Base-by-base conservation (phyloP, 1,139 yeast genomes). In the Magnusiomyces paraingens region DNA sequence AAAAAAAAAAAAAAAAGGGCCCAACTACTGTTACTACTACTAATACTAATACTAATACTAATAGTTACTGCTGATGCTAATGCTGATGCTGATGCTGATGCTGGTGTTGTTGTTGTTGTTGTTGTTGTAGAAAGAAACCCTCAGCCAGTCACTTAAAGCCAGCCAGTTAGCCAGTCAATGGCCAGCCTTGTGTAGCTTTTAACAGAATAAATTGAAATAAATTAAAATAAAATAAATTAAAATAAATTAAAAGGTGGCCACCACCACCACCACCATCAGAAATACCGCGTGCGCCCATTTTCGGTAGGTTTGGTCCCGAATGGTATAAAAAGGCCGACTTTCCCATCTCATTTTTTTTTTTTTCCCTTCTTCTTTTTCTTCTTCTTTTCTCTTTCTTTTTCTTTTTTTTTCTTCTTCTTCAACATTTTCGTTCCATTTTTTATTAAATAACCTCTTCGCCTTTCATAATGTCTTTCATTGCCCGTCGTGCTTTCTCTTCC, bases 401-500 rank as follows among this genome's bases (percentile, higher is more conserved):
- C 41, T 52, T 35, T 21, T 42, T 48, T 48, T 48, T 20, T 29
- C 32, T 48, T 48, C 45, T 26, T 20, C 17, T 36, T 44, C 50
- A 39, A 48, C 45, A 26, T 11, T 22, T 15, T 47, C 18, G 50
- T 47, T 21, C 32, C 46, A 4, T 41, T n/a, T 3, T 47, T 47
- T 45, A 43, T 12, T 40, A 47, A 12, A 39, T 26, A 17, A 35
- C 6, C 21, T 15, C 32, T 39, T 49, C 45, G 32, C 32, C 32
- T 26, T 35, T 50, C 46, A 53, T 20, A 42, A 55, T 55, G 57
- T 55, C 57, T 47, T 55, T 40, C 55, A 49, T 55, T 36, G 57
- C 57, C 42, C 57, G 57, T 49, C 57, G 62, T 57, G 60, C 61
- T 52, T 60, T 60, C 57, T 58, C 61, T 42, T 58, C 62, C 46